Conservation (phyloP, 1,139 yeast genomes). For the Diutina scorzettiae region DNA sequence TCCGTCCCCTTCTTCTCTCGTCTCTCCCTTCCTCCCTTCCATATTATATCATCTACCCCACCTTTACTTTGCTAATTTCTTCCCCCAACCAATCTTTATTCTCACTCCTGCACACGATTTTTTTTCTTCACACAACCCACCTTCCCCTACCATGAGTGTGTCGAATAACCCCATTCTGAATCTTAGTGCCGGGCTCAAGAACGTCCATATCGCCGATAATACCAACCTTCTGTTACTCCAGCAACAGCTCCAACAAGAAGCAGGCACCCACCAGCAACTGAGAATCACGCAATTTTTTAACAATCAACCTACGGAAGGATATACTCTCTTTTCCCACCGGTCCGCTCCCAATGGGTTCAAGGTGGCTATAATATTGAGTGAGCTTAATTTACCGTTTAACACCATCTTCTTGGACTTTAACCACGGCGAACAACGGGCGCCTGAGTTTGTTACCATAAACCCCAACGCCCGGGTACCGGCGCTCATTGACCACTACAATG, state of each 20-base stretch:
- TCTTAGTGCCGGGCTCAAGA: constrained; percentile 39
- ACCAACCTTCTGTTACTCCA: constrained; percentile 29
- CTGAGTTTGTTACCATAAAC: constrained; percentile 81
- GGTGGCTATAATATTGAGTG: constrained; percentile 83
- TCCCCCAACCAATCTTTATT: too few species aligned
- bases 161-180: constrained; percentile 23
- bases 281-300: constrained; percentile 66
- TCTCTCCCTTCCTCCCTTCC: too few species aligned
- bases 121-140: too few species aligned
- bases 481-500: constrained; percentile 74
- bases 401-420: constrained; percentile 84
- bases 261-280: constrained; percentile 29
- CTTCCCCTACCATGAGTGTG: background rate
- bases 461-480: constrained; percentile 96
- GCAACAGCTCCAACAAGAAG: constrained; percentile 29
- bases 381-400: constrained; percentile 65
- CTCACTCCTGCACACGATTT: too few species aligned
- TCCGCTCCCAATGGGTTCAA: constrained; percentile 96
- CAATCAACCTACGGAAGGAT: constrained; percentile 74
- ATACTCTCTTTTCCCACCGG: constrained; percentile 77
- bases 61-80: too few species aligned
- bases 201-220: constrained; percentile 28
- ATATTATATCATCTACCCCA: too few species aligned
- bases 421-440: constrained; percentile 83
- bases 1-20: too few species aligned